These are phyloP conservation scores for Biscogniauxia sp. DNA, from an alignment of 2,329 filamentous ascomycete genomes.

Conservation along the genomic window DNA sequence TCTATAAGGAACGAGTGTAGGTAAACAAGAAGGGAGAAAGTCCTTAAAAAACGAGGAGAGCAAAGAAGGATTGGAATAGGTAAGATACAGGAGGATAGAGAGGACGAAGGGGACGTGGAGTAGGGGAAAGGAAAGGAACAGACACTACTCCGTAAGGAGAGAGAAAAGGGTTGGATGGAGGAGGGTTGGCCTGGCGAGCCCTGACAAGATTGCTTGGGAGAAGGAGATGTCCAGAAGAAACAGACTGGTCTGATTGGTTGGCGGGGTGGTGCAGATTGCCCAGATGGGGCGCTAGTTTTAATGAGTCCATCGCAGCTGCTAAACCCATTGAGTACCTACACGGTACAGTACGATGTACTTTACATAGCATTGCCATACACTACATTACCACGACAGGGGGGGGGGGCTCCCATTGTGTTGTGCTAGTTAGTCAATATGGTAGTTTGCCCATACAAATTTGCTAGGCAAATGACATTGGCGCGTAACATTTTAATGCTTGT, in stretches of 20 bases:
- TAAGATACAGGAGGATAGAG: slow-evolving; percentile 29
- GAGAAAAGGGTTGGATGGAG: slow-evolving; percentile 28
- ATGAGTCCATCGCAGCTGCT: slow-evolving; percentile 33
- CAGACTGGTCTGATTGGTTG: slow-evolving; percentile 25
- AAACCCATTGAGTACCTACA: slow-evolving; percentile 18
- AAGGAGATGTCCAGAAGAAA: slow-evolving; percentile 20
- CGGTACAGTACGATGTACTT: neutral
- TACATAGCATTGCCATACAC: neutral
- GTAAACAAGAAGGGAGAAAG: slow-evolving; percentile 28
- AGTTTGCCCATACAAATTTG: too few species aligned
- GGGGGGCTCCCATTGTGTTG: neutral
- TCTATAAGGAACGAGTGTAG: slow-evolving; percentile 35
- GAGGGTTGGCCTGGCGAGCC: slow-evolving; percentile 27
- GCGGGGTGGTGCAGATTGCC: slow-evolving; percentile 36
- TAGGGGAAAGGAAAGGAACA: slow-evolving; percentile 24
- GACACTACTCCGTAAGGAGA: slow-evolving; percentile 16
- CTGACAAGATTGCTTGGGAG: slow-evolving; percentile 25
- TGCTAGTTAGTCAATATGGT: too few species aligned
- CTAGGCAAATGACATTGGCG: too few species aligned
- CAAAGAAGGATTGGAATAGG: slow-evolving; percentile 27
- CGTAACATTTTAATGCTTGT: too few species aligned
- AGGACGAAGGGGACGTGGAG: slow-evolving; percentile 22
- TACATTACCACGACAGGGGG: neutral
- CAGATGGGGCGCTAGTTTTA: slow-evolving; percentile 42
- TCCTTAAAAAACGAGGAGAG: slow-evolving; percentile 15